Base-by-base conservation (phyloP, 2,329 filamentous ascomycete species). In the Parafenestella ontariensis region DNA sequence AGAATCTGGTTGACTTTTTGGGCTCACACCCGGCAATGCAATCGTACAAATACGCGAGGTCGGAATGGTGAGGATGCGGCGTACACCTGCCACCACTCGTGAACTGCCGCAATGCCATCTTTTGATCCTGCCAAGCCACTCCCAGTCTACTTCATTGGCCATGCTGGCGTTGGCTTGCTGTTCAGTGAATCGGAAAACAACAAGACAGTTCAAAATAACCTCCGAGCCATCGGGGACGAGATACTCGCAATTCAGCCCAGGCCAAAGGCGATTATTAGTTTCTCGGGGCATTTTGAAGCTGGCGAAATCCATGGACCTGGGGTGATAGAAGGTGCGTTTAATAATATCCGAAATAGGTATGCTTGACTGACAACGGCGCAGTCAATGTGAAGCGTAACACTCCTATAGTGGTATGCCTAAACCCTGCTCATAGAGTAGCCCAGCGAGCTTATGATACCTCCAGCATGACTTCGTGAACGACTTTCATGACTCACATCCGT, bases 101-200 rank as follows among this genome's bases (percentile, higher is more conserved):
- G n/a, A n/a, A n/a, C n/a, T n/a, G n/a, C n/a, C n/a, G n/a, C 37
- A 9, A 41, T 49, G 46, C 26, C 46, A 17, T 39, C 46, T 15
- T 23, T 21, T n/a, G 26, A 37, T n/a, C 13, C 3, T 29, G 21
- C 36, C 34, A 31, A 49, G 24, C 33, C 36, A 15, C 23, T 49
- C 26, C 46, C 36, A 26, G 24, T 29, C 13, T 49, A 49, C 21
- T 49, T 49, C 24, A 49, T 49, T 5, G 36, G 46, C 20, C 46
- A 49, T 20, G 46, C 46, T 9, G 46, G 46, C 9, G 46, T 49
- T 5, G 46, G 46, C 5, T 24, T 41, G 26, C 36, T 49, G 11
- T 49, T 33, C 36, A 41, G 39, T 24, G 46, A 48, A 11, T 48
- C 46, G 18, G 23, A 49, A 6, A 42, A 49, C 36, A 49, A 40